phyloP scores from a whole-genome alignment of 2,329 filamentous ascomycete genomes.

The Aspergillus sclerotialis region DNA sequence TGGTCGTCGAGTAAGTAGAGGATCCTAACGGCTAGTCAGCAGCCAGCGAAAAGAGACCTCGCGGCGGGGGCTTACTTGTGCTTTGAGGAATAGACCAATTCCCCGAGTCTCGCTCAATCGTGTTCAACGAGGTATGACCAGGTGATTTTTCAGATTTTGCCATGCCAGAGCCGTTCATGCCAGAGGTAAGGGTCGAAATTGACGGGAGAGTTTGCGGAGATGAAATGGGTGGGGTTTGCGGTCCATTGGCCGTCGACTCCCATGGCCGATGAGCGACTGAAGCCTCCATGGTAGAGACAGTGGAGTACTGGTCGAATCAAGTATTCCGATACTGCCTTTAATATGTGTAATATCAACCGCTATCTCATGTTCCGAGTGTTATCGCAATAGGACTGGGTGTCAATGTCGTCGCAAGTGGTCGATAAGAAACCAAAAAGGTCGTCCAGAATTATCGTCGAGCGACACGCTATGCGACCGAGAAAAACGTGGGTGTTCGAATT shows the following conservation, averaged over 20 bases:
- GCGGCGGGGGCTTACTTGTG: conserved; percentile 40
- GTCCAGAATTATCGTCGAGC: too few relatives aligned
- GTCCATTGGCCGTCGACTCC: conserved; percentile 31
- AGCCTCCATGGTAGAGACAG: conserved; percentile 29
- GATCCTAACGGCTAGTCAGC: conserved; percentile 32
- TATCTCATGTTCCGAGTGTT: conserved; percentile 27
- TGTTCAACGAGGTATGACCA: conserved; percentile 36
- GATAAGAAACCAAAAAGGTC: background rate
- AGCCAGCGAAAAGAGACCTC: conserved; percentile 4
- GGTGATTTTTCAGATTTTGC: conserved; percentile 35
- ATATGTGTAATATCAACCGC: background rate
- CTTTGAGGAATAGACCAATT: conserved; percentile 55
- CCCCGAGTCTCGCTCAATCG: conserved; percentile 50
- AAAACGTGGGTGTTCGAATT: too few relatives aligned
- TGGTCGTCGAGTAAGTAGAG: conserved; percentile 43
- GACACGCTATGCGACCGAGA: too few relatives aligned
- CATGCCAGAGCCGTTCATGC: conserved; percentile 25
- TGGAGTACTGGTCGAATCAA: background rate
- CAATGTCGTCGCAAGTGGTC: conserved; percentile 1
- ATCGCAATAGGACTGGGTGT: too few relatives aligned
- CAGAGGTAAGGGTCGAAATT: conserved; percentile 42
- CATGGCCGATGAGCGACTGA: conserved; percentile 38
- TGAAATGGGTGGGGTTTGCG: conserved; percentile 27
- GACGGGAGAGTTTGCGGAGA: conserved; percentile 39
- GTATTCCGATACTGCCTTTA: background rate